Conservation (phyloP, 306 rosid species). For the Glycyrrhiza uralensis region DNA sequence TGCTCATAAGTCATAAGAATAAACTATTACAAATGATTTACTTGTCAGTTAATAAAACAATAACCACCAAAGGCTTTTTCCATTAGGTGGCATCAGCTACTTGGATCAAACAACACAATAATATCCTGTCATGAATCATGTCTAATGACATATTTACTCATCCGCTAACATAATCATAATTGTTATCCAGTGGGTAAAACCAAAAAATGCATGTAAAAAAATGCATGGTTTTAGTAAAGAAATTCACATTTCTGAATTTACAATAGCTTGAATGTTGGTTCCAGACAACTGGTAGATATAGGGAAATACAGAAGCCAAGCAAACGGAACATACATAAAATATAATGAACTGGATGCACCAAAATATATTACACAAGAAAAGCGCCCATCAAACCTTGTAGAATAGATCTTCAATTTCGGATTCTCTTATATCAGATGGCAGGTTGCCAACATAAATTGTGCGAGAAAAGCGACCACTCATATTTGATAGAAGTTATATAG, state of each 20-base stretch:
- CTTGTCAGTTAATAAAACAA: neutral
- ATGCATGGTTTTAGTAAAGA: neutral
- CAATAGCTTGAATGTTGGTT: neutral
- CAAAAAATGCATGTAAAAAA: neutral
- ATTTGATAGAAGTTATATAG: constrained; percentile 35
- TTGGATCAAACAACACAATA: neutral
- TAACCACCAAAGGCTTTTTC: neutral
- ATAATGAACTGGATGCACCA: neutral
- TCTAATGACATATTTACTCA: neutral
- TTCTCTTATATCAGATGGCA: constrained; percentile 90
- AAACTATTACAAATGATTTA: neutral
- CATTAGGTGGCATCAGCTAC: neutral
- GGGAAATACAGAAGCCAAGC: neutral
- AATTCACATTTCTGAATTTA: neutral
- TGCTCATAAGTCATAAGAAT: neutral
- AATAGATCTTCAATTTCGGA: constrained; percentile 89
- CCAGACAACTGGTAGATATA: neutral
- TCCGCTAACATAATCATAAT: neutral
- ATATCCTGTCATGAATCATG: neutral
- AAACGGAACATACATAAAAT: neutral
- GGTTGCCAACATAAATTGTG: constrained; percentile 96
- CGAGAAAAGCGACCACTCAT: constrained; percentile 99
- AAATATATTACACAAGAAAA: neutral
- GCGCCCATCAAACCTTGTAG: constrained; percentile 61
- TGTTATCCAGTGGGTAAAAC: neutral